Base-by-base conservation (phyloP, 306 rosid species). In the Lathyrus oleraceus region DNA sequence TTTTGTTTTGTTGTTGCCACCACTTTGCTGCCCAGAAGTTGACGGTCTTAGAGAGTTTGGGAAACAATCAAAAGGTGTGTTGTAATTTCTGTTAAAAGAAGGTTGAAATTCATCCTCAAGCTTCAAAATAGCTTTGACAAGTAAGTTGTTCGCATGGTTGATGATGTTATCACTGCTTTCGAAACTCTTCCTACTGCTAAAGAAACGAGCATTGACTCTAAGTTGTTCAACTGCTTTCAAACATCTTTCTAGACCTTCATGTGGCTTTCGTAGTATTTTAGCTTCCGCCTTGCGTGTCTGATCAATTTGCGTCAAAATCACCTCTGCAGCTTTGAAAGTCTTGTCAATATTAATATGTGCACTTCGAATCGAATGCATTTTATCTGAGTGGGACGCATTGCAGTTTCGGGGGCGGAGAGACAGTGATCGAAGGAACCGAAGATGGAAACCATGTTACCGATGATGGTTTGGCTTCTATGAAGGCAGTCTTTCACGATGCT, bases 381-480 rank as follows among this genome's bases (percentile, higher is more conserved):
- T 28, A 90, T 97, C 92, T 91, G 99, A 80, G 97, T 94, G 17
- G 99, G 99, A 51, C 97, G 95, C 96, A 94, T 88, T 51, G 97
- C 96, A 32, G 99, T 88, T 54, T 94, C 97, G 11, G 91, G 89
- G 5, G 97, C 91, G 43, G 99, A 94, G 70, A 91, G 99, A 38
- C 99, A 95, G 81, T 88, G 87, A 63, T 94, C 97, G 67, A 94
- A 94, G 68, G 99, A 94, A 30, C 99, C 95, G 35, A 94, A 96
- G 79, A 88, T 94, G 81, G 96, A 45, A 39, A 94, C 95, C 96
- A 92, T 86, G 85, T 53, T 84, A 56, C 88, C 96, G 12, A 91
- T 88, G 28, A 90, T 83, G 62, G 82, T 83, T 76, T 92, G 96
- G 83, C 96, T 88, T 76, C 69, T 85, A 15, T 79, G 87, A 57